These are phyloP conservation scores for Mycena venus DNA, from an alignment of 768 basidiomycete species.

Conservation along the genomic window DNA sequence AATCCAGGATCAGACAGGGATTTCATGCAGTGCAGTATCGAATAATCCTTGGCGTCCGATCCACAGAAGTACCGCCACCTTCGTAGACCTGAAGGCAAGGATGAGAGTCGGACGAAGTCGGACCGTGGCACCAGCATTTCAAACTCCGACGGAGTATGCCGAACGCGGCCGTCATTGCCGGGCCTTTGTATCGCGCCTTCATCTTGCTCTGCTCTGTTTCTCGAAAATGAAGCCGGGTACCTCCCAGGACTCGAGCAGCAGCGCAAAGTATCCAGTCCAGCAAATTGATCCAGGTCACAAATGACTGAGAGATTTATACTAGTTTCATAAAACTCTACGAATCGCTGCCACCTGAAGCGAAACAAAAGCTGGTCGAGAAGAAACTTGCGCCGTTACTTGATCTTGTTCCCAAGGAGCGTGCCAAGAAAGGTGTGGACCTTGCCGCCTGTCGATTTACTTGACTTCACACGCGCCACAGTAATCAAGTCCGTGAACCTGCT, in stretches of 20 bases:
- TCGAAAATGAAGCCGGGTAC: conserved; percentile 6
- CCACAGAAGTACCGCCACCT: too few species aligned
- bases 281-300: not conserved
- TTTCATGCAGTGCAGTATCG: too few species aligned
- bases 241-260: not conserved
- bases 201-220: not conserved
- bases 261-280: not conserved
- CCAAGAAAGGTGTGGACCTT: conserved; percentile 48
- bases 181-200: too few species aligned
- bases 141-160: too few species aligned
- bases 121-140: too few species aligned
- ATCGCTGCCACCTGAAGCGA: conserved; percentile 66
- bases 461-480: conserved; percentile 33
- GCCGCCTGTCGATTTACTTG: not conserved
- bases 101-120: too few species aligned
- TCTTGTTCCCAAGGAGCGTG: conserved; percentile 50
- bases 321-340: conserved; percentile 65
- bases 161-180: too few species aligned
- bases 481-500: conserved; percentile 55
- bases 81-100: too few species aligned
- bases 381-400: conserved; percentile 66
- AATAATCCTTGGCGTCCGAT: too few species aligned
- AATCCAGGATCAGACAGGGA: too few species aligned
- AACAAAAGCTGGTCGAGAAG: conserved; percentile 61
- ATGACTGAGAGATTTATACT: not conserved